phyloP scores from a whole-genome alignment of 2,329 filamentous ascomycete genomes.

The Colletotrichum noveboracense region DNA sequence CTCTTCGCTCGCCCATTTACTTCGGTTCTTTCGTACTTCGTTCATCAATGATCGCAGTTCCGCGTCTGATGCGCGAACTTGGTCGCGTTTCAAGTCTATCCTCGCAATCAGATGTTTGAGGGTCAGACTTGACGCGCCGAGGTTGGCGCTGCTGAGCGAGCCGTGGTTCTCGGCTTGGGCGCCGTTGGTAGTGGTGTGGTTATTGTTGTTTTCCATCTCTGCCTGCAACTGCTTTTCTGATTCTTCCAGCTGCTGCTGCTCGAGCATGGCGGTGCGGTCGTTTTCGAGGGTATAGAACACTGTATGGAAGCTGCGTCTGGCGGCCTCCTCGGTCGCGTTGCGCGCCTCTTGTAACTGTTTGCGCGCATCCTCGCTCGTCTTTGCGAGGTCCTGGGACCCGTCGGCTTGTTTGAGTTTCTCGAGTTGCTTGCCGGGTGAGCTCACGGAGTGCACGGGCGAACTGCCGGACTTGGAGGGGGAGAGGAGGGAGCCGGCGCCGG shows the following conservation, averaged over 20 bases:
- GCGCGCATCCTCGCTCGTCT: constrained; percentile 84
- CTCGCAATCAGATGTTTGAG: constrained; percentile 96
- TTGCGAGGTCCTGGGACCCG: constrained; percentile 58
- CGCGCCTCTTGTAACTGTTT: constrained; percentile 93
- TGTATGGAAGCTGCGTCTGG: constrained; percentile 88
- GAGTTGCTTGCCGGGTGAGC: constrained; percentile 60
- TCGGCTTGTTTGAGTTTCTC: constrained; percentile 59
- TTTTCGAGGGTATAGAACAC: constrained; percentile 96
- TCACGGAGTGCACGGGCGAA: constrained; percentile 67
- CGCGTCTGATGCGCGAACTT: constrained; percentile 90
- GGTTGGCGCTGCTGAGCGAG: constrained; percentile 89
- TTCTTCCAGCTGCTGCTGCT: constrained; percentile 96
- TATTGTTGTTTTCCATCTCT: constrained; percentile 79
- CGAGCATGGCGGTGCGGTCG: constrained; percentile 94
- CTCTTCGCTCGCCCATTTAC: constrained; percentile 98
- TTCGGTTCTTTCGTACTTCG: constrained; percentile 95
- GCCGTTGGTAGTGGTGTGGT: constrained; percentile 53
- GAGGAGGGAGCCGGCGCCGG: constrained; percentile 63
- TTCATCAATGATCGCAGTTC: constrained; percentile 93
- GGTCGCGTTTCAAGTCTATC: constrained; percentile 90
- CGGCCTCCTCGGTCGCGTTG: constrained; percentile 87
- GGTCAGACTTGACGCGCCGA: constrained; percentile 94
- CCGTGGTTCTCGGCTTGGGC: constrained; percentile 74
- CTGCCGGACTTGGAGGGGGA: constrained; percentile 75
- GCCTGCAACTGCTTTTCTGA: constrained; percentile 95